phyloP scores from a whole-genome alignment of 2,329 filamentous ascomycete species.

The Chalaropsis thielavioides region DNA sequence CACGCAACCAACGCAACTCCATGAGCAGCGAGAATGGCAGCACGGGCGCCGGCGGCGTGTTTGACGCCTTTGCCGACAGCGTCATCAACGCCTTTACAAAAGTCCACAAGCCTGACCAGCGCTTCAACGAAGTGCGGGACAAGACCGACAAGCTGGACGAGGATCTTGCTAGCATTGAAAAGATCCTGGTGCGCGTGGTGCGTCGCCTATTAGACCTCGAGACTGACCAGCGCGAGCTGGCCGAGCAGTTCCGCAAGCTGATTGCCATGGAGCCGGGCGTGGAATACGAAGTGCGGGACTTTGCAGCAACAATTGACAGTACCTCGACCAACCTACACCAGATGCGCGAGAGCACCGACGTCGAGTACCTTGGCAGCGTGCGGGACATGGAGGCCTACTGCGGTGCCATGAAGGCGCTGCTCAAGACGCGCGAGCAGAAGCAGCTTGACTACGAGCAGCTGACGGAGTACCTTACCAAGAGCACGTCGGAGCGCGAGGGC shows the following conservation, averaged over 20 bases:
- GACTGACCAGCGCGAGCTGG: constrained; percentile 73
- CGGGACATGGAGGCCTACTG: constrained; percentile 95
- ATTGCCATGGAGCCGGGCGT: constrained; percentile 79
- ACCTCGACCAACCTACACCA: constrained; percentile 61
- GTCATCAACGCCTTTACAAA: constrained; percentile 97
- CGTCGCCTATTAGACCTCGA: constrained; percentile 80
- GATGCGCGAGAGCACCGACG: constrained; percentile 85
- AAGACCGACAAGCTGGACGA: constrained; percentile 89
- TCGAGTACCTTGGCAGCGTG: constrained; percentile 84
- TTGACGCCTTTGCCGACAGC: constrained; percentile 89
- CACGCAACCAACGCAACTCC: constrained; percentile 52
- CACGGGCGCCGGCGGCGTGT: constrained; percentile 46
- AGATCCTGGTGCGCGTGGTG: constrained; percentile 83
- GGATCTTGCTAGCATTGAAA: constrained; percentile 83
- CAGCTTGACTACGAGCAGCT: constrained; percentile 95
- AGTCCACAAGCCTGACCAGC: constrained; percentile 83
- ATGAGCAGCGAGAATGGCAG: constrained; percentile 32
- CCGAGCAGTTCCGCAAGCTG: constrained; percentile 88
- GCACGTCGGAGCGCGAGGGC: constrained; percentile 69
- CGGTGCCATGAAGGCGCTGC: constrained; percentile 66
- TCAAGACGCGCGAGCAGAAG: constrained; percentile 91
- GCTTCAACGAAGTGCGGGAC: constrained; percentile 88
- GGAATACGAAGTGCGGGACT: constrained; percentile 66
- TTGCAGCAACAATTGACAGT: constrained; percentile 74
- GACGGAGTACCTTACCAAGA: constrained; percentile 89